A percentile compares a stretch with the other conserved stretches of the same genome.
Conservation (phyloP, 1,284 basidiomycete genomes). For the Kwoniella shivajii region DNA sequence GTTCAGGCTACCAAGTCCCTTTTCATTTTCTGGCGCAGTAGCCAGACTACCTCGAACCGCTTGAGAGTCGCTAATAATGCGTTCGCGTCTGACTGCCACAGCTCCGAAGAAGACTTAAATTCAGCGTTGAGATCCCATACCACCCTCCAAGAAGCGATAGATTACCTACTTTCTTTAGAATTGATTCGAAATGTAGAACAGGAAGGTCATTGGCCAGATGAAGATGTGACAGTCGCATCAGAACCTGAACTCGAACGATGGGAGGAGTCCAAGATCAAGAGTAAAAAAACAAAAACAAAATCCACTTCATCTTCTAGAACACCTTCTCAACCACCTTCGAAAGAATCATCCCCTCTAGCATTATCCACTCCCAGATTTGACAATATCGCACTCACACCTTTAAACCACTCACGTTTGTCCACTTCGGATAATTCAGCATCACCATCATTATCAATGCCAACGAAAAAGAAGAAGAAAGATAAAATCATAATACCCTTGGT, state of each 20-base stretch:
- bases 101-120: constrained; percentile 13
- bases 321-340: background rate
- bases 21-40: no score
- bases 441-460: background rate
- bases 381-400: background rate
- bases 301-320: background rate
- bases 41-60: no score
- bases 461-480: constrained; percentile 16
- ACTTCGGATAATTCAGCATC: constrained; percentile 1
- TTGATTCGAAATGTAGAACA: constrained; percentile 37
- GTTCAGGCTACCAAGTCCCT: no score
- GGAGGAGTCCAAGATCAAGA: background rate
- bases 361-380: background rate
- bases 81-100: background rate
- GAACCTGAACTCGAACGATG: constrained; percentile 3
- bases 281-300: background rate
- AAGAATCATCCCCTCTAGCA: background rate
- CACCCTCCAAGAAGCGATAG: constrained; percentile 36
- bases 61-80: no score
- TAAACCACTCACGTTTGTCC: constrained; percentile 4
- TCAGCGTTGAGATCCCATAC: constrained; percentile 29
- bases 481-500: constrained; percentile 36
- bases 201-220: constrained; percentile 40
- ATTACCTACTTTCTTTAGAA: constrained; percentile 47
- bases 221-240: background rate